phyloP scores from a whole-genome alignment of 2,329 filamentous ascomycete genomes.

The Microdochium nivale region DNA sequence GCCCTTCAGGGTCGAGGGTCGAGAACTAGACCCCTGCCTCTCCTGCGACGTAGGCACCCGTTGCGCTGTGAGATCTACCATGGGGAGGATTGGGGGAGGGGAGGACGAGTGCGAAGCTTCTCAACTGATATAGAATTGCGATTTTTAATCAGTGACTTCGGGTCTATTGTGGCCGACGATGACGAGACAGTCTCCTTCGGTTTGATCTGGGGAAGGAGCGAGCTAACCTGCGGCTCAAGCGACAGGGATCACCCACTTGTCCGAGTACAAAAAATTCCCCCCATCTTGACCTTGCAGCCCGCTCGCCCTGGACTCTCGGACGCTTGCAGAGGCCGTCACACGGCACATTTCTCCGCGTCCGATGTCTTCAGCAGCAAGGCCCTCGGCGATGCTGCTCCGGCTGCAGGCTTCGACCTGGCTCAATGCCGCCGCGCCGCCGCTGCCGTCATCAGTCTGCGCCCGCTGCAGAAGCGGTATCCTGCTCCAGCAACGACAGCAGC shows the following conservation, averaged over 20 bases:
- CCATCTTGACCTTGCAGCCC: neutral
- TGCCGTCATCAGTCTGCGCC: neutral
- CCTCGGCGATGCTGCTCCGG: neutral
- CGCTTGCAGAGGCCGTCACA: neutral
- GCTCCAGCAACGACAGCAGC: neutral
- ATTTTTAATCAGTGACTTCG: too few relatives aligned
- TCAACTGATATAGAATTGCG: too few relatives aligned
- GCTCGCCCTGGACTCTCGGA: neutral
- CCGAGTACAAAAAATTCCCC: neutral
- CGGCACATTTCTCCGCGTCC: neutral
- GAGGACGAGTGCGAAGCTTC: too few relatives aligned
- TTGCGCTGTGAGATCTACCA: too few relatives aligned
- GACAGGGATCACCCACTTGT: neutral
- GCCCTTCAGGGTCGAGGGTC: neutral
- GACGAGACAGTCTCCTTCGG: neutral
- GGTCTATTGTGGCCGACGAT: too few relatives aligned
- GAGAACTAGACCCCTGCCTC: neutral
- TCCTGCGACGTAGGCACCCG: neutral
- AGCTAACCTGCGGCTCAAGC: neutral
- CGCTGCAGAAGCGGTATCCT: neutral
- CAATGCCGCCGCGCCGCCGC: neutral
- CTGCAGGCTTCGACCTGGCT: neutral
- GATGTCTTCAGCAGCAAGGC: neutral
- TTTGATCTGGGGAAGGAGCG: neutral
- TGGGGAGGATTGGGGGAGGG: too few relatives aligned